Evolutionary conservation across 129 eudicot species (phyloP), one percentile per base, ranked within the genome.

Genomic region (Deinandra increscens): DNA sequence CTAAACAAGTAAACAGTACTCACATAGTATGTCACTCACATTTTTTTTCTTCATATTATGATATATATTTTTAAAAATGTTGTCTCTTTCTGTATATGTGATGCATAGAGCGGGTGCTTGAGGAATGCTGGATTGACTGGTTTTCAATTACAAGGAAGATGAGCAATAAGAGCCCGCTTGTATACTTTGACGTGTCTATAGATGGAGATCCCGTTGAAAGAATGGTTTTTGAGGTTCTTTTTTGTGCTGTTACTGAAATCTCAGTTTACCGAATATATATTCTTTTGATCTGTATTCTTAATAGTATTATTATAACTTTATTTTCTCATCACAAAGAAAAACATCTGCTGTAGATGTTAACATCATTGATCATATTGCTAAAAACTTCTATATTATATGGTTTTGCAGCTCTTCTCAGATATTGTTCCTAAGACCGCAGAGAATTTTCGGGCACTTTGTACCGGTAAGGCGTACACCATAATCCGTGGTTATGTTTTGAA

Each of bases 131-230:
- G 66, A 64, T 81, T 76, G 81, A 76, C 55, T 59, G 50, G 48
- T 53, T 41, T 4, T 0, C 38, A 73, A 75, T 66, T 33, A 74
- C 81, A 43, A 72, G 20, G 54, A 70, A 77, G 73, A 86, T 82
- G 87, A 82, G 72, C 79, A 92, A 84, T 81, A 83, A 85, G 56
- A 88, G 84, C 51, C 83, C 87, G 14, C 66, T 84, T 46, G 98
- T 92, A 44, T 92, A 84, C 72, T 69, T 92, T 81, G 96, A 92
- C 62, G 96, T 92, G 43, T 92, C 95, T 5, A 66, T 92, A 66
- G 98, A 92, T 84, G 98, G 98, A 53, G 95, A 92, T 80, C 98
- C 96, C 53, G 5, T 62, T 73, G 98, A 92, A 78, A 86, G 88
- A 72, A 82, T 92, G 98, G 75, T 81, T 69, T 88, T 92, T 75